phyloP scores from a whole-genome alignment of 2,329 filamentous ascomycete species.

The Fusarium heterosporum region DNA sequence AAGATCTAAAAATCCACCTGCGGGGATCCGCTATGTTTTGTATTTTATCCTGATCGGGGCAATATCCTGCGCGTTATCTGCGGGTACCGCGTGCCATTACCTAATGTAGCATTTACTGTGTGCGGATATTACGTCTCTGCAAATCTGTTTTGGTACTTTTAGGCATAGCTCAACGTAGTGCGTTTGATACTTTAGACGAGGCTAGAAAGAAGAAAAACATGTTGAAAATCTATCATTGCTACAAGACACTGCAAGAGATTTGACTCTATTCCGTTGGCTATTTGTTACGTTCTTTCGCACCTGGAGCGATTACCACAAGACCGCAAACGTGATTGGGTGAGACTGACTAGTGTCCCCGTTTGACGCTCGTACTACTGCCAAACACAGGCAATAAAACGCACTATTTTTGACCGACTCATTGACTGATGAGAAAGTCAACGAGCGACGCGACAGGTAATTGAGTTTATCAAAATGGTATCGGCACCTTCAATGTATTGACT shows the following conservation, averaged over 20 bases:
- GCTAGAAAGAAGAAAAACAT: no score
- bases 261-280: neutral
- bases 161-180: no score
- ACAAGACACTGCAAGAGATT: no score
- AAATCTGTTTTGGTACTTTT: no score
- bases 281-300: neutral
- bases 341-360: neutral
- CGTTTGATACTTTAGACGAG: no score
- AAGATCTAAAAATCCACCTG: neutral
- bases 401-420: neutral
- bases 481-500: no score
- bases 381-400: conserved; percentile 23
- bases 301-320: neutral
- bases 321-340: neutral
- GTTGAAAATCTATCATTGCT: no score
- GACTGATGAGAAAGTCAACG: neutral
- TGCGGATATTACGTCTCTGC: neutral
- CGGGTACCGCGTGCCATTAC: conserved; percentile 5
- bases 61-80: neutral
- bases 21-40: conserved; percentile 9
- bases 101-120: neutral
- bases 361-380: neutral
- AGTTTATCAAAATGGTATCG: no score
- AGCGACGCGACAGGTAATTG: neutral
- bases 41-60: conserved; percentile 11